These are phyloP conservation scores for Diaporthe vaccinii DNA, from an alignment of 2,329 filamentous ascomycete species.

Conservation along the genomic window DNA sequence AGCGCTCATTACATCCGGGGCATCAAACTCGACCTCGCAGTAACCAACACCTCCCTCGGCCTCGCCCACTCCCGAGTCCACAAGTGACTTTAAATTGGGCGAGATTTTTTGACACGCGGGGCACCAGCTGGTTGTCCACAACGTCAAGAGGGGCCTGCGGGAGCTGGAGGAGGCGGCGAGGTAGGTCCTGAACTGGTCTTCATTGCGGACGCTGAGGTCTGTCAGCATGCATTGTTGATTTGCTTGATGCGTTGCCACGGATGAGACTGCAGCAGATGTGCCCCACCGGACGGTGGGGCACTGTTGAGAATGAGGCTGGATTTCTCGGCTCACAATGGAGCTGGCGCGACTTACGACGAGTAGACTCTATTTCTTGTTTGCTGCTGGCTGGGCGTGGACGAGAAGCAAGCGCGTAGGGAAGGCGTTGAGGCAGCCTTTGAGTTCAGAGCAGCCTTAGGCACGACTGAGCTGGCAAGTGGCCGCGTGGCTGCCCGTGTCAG, in stretches of 20 bases:
- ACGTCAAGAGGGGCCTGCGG: slow-evolving; percentile 67
- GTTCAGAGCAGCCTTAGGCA: slow-evolving; percentile 4
- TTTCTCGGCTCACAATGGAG: background rate
- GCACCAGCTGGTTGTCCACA: slow-evolving; percentile 73
- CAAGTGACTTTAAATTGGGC: slow-evolving; percentile 62
- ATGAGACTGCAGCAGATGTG: background rate
- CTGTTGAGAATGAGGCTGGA: background rate
- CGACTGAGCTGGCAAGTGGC: background rate
- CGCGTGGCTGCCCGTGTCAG: background rate
- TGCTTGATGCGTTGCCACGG: background rate
- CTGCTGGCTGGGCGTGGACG: slow-evolving; percentile 22
- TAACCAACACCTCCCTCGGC: slow-evolving; percentile 68
- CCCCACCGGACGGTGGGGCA: background rate
- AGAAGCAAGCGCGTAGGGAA: slow-evolving; percentile 25
- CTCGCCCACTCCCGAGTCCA: slow-evolving; percentile 67
- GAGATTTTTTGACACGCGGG: slow-evolving; percentile 64
- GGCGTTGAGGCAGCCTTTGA: background rate
- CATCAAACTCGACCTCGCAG: slow-evolving; percentile 68
- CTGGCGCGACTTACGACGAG: slow-evolving; percentile 49
- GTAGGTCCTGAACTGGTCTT: slow-evolving; percentile 68
- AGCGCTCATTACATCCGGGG: slow-evolving; percentile 66
- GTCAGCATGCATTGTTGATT: background rate
- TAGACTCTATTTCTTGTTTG: slow-evolving; percentile 46
- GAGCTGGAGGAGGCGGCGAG: slow-evolving; percentile 68
- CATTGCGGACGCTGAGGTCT: slow-evolving; percentile 63